Conservation (phyloP, 768 basidiomycete species). For the Mycena haematopus region DNA sequence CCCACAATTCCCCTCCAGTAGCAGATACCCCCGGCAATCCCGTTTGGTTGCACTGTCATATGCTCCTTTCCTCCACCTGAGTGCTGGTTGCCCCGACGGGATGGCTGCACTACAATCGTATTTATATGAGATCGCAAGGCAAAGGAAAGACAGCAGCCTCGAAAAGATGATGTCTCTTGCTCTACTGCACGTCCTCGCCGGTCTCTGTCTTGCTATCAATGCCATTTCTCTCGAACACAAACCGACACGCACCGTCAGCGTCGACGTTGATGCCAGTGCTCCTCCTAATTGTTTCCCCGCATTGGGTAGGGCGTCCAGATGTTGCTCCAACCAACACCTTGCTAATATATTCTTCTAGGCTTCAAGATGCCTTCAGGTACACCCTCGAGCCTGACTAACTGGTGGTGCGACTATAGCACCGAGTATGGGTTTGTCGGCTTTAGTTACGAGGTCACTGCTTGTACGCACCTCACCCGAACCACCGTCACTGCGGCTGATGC, state of each 20-base stretch:
- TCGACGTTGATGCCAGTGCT: slow-evolving; percentile 15
- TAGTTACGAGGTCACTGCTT: slow-evolving; percentile 74
- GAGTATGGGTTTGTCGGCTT: slow-evolving; percentile 83
- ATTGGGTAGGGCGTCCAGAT: slow-evolving; percentile 26
- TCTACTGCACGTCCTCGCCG: slow-evolving; percentile 13
- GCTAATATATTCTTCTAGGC: slow-evolving; percentile 20
- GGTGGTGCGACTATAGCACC: slow-evolving; percentile 69
- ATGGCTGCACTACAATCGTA: not conserved
- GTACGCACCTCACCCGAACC: slow-evolving; percentile 43
- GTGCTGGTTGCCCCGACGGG: slow-evolving; percentile 1
- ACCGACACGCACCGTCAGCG: slow-evolving; percentile 6
- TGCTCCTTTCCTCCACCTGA: slow-evolving; percentile 13
- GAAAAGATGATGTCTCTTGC: slow-evolving; percentile 6
- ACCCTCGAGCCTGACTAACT: slow-evolving; percentile 52
- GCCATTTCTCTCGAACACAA: slow-evolving; percentile 10
- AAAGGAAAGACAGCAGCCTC: not conserved
- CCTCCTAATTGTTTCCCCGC: slow-evolving; percentile 48
- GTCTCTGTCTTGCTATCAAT: not conserved
- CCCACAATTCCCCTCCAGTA: slow-evolving; percentile 13
- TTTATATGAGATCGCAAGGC: not conserved
- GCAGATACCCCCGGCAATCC: not conserved
- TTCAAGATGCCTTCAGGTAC: slow-evolving; percentile 62
- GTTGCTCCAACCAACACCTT: no score
- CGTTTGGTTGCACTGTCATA: slow-evolving; percentile 14
- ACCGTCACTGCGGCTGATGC: slow-evolving; percentile 12